These are phyloP conservation scores for Striga hermonthica DNA, from an alignment of 305 asterid genomes.

Conservation along the genomic window DNA sequence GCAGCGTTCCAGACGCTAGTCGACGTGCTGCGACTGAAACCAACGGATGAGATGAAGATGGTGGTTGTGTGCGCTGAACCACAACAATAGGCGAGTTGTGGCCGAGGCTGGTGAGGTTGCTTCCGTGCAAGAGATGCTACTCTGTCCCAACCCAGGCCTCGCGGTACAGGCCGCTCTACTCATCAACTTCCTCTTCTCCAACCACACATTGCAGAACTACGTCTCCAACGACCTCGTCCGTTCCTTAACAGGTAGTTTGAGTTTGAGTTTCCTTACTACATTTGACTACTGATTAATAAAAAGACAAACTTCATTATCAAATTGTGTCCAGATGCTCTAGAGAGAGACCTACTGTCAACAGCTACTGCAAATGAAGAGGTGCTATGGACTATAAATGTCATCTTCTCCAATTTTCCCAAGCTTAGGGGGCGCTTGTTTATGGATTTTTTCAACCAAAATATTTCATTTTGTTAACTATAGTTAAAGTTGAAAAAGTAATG, in stretches of 20 bases:
- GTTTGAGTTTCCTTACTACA: too few species aligned
- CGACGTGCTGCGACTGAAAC: slow-evolving; percentile 64
- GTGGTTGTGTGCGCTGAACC: slow-evolving; percentile 85
- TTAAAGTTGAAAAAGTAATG: too few species aligned
- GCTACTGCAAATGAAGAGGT: slow-evolving; percentile 69
- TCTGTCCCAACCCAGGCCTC: slow-evolving; percentile 58
- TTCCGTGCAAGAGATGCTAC: slow-evolving; percentile 70
- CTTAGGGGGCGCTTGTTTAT: too few species aligned
- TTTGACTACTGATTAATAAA: too few species aligned
- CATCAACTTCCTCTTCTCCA: slow-evolving; percentile 70
- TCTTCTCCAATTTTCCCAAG: slow-evolving; percentile 74
- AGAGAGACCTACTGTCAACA: slow-evolving; percentile 63
- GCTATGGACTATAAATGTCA: slow-evolving; percentile 61
- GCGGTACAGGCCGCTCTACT: slow-evolving; percentile 68
- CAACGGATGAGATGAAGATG: slow-evolving; percentile 80
- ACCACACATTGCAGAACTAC: slow-evolving; percentile 86
- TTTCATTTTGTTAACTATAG: too few species aligned
- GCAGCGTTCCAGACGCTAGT: slow-evolving; percentile 78
- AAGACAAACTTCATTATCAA: slow-evolving; percentile 2
- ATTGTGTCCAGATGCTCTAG: slow-evolving; percentile 60
- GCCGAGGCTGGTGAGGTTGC: slow-evolving; percentile 86
- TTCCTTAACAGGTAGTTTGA: slow-evolving; percentile 46
- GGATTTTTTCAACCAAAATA: too few species aligned
- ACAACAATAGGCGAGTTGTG: slow-evolving; percentile 82
- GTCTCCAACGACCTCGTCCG: slow-evolving; percentile 73